Evolutionary conservation across 176 grass and related monocot species (phyloP), one percentile per base, ranked within the genome.

Genomic region (Ensete glaucum): DNA sequence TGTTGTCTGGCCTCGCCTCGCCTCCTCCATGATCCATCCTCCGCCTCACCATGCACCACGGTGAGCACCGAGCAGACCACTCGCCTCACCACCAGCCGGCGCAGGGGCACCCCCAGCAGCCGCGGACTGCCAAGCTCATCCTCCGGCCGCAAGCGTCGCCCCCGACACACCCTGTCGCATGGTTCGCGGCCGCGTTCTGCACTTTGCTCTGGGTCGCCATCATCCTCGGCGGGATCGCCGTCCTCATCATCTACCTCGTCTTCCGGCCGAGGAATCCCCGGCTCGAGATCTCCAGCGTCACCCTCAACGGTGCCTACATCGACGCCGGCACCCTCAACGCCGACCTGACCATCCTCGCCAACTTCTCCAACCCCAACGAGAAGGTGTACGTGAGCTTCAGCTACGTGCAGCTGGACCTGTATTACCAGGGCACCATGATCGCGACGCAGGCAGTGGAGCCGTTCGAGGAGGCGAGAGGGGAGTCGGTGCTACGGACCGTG

Each of bases 371-470:
- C 66, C 95, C 90, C 2, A 99, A 99, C 81, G 70, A 21, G 27
- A 91, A 81, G 84, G 43, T 94, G 57, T 15, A 74, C 65, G 76
- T 99, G 3, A 55, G 73, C 4, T 77, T 89, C 81, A 72, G 66
- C 52, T 99, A 89, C 78, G 70, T 94, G 86, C 80, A 94, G 83
- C n/a, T 99, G 34, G 91, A 94, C 79, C 84, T 99, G 59, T 89
- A 81, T 83, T 99, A 84, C 86, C 20, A 75, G 50, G 86, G 72
- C 64, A 74, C 48, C 49, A 20, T 86, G 73, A 59, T 99, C 58
- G 86, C 78, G 14, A 88, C 91, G 43, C 78, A 83, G 84, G 71
- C 80, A 1, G 76, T 91, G 63, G 73, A 76, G 11, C 85, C 86
- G 27, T 54, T 99, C 64, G 80, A 71, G 16, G 76, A 89, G 81